phyloP scores from a whole-genome alignment of 768 basidiomycete species.

The Collybiopsis luxurians region DNA sequence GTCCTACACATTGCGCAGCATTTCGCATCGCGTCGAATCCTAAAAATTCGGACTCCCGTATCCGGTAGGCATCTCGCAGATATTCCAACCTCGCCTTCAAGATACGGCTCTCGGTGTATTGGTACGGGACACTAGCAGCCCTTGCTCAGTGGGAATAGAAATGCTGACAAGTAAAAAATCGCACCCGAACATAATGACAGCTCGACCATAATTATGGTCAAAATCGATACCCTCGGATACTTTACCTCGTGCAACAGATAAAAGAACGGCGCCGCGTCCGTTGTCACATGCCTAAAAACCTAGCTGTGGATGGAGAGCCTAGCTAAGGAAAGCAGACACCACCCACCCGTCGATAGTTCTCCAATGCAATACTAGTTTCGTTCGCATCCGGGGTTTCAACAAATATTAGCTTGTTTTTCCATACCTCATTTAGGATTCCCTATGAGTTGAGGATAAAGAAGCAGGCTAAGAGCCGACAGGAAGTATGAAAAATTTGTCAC shows the following conservation, averaged over 20 bases:
- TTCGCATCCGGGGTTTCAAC: slow-evolving; percentile 99
- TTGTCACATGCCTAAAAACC: slow-evolving; percentile 89
- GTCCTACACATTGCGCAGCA: slow-evolving; percentile 98
- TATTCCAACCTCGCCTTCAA: slow-evolving; percentile 97
- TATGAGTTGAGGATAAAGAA: slow-evolving; percentile 26
- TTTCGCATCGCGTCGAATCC: slow-evolving; percentile 99
- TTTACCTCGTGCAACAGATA: slow-evolving; percentile 98
- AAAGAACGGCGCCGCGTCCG: slow-evolving; percentile 91
- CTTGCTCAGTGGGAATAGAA: slow-evolving; percentile 13
- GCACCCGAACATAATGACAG: slow-evolving; percentile 99
- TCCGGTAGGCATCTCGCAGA: slow-evolving; percentile 96
- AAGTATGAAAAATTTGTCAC: slow-evolving; percentile 12
- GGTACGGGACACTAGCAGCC: slow-evolving; percentile 77
- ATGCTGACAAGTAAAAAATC: slow-evolving; percentile 11
- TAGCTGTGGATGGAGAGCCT: neutral
- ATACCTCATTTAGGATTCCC: slow-evolving; percentile 98
- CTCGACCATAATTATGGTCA: slow-evolving; percentile 98
- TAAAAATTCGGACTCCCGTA: slow-evolving; percentile 96
- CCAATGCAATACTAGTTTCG: slow-evolving; percentile 95
- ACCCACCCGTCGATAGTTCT: slow-evolving; percentile 90
- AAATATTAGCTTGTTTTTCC: slow-evolving; percentile 99
- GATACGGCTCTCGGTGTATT: slow-evolving; percentile 98
- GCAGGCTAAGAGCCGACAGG: neutral
- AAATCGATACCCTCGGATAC: slow-evolving; percentile 99
- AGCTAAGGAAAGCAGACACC: neutral